Conservation (phyloP, 2,329 filamentous ascomycete genomes). For the Exophiala sideris region DNA sequence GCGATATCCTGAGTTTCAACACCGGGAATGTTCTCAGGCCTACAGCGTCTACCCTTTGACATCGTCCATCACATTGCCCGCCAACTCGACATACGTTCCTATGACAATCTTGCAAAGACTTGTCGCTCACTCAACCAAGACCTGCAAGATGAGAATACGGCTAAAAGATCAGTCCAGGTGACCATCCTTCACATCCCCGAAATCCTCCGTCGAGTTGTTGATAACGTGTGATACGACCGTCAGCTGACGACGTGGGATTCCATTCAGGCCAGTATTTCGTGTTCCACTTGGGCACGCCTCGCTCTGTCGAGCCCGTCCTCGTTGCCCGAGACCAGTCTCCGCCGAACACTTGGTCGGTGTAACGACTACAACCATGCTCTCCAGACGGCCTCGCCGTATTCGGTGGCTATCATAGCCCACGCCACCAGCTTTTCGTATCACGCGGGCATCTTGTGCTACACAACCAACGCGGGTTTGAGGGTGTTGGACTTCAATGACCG, state of each 20-base stretch:
- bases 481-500: constrained; percentile 56
- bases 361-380: constrained; percentile 56
- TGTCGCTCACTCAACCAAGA: constrained; percentile 52
- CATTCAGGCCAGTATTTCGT: constrained; percentile 38
- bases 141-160: constrained; percentile 54
- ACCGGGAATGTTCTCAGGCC: constrained; percentile 21
- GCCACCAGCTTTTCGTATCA: constrained; percentile 62
- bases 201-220: not conserved
- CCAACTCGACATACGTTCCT: constrained; percentile 56
- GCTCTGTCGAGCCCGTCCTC: constrained; percentile 41
- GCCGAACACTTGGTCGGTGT: constrained; percentile 58
- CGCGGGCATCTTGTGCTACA: constrained; percentile 64
- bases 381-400: constrained; percentile 56
- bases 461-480: constrained; percentile 52
- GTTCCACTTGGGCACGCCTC: constrained; percentile 34
- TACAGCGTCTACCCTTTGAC: constrained; percentile 59
- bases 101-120: constrained; percentile 54
- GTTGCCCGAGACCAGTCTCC: constrained; percentile 34
- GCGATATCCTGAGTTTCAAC: not conserved
- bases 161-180: constrained; percentile 59
- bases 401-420: constrained; percentile 57
- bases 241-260: constrained; percentile 12
- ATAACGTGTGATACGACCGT: constrained; percentile 1
- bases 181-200: constrained; percentile 15
- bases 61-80: constrained; percentile 58